Percentiles rank a stretch among this genome's conserved stretches.
Evolutionary conservation across 306 rosid species (phyloP).

Genomic region (Malus sylvestris): DNA sequence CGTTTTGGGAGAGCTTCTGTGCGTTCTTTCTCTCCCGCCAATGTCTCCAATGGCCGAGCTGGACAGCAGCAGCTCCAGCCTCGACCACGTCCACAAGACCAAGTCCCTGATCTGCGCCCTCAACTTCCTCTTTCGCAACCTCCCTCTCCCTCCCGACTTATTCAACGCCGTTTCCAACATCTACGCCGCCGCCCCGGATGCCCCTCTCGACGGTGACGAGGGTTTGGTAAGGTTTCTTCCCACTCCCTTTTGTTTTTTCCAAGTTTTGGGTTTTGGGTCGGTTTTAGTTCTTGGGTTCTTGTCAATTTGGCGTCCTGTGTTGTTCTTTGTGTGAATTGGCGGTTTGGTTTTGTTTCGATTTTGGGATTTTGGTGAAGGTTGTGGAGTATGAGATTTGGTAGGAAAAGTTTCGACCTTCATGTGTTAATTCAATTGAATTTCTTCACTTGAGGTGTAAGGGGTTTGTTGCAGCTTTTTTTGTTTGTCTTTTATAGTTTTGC

Average conservation of each 20-base stretch:
- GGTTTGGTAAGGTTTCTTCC: conserved; percentile 17
- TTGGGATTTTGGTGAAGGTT: neutral
- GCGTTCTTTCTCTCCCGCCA: conserved; percentile 63
- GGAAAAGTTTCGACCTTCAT: neutral
- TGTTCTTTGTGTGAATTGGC: neutral
- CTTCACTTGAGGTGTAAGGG: neutral
- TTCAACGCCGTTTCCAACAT: conserved; percentile 68
- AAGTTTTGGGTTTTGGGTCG: conserved; percentile 5
- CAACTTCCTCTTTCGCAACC: conserved; percentile 83
- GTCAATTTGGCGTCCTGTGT: conserved; percentile 12
- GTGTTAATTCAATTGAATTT: neutral
- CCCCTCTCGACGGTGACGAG: neutral
- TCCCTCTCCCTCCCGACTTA: conserved; percentile 80
- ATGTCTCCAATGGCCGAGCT: conserved; percentile 51
- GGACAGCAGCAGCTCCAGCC: conserved; percentile 22
- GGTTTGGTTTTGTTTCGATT: neutral
- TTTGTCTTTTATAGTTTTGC: neutral
- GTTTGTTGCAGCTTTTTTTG: neutral
- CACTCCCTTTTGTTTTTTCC: neutral
- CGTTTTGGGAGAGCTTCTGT: conserved; percentile 22
- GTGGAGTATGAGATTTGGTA: neutral
- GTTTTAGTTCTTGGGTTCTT: conserved; percentile 16
- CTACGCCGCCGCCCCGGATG: conserved; percentile 16
- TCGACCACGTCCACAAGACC: conserved; percentile 37
- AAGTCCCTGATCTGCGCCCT: conserved; percentile 82